Evolutionary conservation across 805 yeast genomes (phyloP).

Genomic region (Metschnikowia kofuensis): DNA sequence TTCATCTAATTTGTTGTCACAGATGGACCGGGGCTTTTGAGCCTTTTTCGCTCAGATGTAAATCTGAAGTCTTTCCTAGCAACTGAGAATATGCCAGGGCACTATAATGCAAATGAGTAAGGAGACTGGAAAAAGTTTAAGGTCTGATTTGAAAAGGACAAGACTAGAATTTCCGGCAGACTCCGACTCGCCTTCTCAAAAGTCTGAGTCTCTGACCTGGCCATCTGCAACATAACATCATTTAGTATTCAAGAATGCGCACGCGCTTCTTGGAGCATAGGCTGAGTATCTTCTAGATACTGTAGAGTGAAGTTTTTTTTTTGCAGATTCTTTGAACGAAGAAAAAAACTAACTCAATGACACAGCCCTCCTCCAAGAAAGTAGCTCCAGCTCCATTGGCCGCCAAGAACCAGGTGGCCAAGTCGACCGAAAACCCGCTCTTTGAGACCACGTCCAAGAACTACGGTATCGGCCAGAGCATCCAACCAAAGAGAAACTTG

Average conservation of each 20-base stretch:
- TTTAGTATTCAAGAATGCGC: conserved; percentile 23
- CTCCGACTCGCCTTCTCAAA: too few relatives aligned
- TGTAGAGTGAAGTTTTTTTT: conserved; percentile 34
- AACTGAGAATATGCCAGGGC: neutral
- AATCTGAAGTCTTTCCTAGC: neutral
- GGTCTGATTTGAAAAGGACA: too few relatives aligned
- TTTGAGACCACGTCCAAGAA: conserved; percentile 84
- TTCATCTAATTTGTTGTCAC: conserved; percentile 9
- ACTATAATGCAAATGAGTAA: too few relatives aligned
- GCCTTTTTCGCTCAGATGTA: neutral
- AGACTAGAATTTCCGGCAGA: too few relatives aligned
- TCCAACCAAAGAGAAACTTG: conserved; percentile 95
- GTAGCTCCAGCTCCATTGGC: conserved; percentile 43
- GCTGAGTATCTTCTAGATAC: conserved; percentile 41
- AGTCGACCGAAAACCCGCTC: conserved; percentile 24
- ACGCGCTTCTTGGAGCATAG: conserved; percentile 42
- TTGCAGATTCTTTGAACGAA: conserved; percentile 15
- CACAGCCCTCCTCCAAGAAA: conserved; percentile 53
- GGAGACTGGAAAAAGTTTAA: too few relatives aligned
- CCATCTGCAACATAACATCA: conserved; percentile 8
- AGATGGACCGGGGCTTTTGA: neutral
- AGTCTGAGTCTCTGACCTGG: conserved; percentile 8
- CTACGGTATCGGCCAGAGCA: conserved; percentile 94
- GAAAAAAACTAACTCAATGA: conserved; percentile 43
- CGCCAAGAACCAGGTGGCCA: neutral